Conservation (phyloP, 2,329 filamentous ascomycete species). For the Anisogramma anomala region DNA sequence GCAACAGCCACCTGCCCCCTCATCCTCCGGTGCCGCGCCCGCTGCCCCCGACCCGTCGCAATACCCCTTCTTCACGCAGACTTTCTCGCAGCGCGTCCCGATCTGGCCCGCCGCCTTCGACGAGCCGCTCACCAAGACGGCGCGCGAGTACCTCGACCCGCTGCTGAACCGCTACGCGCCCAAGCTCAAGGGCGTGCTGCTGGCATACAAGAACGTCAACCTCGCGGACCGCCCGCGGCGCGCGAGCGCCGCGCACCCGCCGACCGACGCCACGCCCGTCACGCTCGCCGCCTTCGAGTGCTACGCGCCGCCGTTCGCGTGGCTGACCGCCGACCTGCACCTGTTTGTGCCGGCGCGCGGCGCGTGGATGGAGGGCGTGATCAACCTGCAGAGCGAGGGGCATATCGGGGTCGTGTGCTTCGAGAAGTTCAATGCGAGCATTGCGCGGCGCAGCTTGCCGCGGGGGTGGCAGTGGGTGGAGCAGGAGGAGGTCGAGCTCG, state of each 20-base stretch:
- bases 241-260: conserved; percentile 29
- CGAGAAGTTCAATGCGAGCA: conserved; percentile 83
- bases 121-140: conserved; percentile 57
- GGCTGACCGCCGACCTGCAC: conserved; percentile 78
- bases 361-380: conserved; percentile 63
- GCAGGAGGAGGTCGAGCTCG: conserved; percentile 33
- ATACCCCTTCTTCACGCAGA: conserved; percentile 69
- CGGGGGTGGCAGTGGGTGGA: conserved; percentile 69
- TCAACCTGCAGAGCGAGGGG: conserved; percentile 80
- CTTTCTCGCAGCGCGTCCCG: conserved; percentile 68
- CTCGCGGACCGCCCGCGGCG: conserved; percentile 49
- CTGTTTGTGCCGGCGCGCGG: conserved; percentile 68
- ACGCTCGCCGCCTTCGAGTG: conserved; percentile 54
- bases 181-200: conserved; percentile 59
- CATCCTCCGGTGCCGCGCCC: conserved; percentile 16
- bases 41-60: conserved; percentile 28
- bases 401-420: conserved; percentile 83
- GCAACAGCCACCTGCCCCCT: not conserved
- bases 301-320: conserved; percentile 75
- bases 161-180: conserved; percentile 68
- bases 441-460: conserved; percentile 67
- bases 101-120: conserved; percentile 61
- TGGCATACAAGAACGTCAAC: conserved; percentile 59
- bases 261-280: conserved; percentile 35
- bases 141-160: conserved; percentile 63